Evolutionary conservation across 208 protist genomes (phyloP).

Genomic region (Acanthamoeba lenticulata): DNA sequence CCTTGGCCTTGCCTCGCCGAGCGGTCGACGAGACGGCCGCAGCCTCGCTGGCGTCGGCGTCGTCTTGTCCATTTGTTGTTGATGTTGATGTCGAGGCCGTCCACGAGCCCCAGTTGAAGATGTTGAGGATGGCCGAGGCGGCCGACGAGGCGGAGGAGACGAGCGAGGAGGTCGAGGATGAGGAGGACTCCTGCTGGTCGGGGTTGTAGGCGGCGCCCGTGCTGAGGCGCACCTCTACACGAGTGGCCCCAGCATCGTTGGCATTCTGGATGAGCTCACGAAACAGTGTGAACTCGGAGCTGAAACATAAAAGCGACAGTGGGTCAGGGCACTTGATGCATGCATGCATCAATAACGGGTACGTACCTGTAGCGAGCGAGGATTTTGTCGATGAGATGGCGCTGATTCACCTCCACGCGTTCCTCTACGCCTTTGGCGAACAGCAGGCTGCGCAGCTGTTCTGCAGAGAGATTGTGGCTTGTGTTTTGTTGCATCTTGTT

Average conservation of each 20-base stretch:
- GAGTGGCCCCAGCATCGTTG: constrained; percentile 65
- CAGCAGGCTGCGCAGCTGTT: constrained; percentile 14
- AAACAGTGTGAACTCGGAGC: constrained; percentile 71
- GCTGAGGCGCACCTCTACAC: background rate
- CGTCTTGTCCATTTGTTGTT: constrained; percentile 23
- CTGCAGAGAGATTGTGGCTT: constrained; percentile 12
- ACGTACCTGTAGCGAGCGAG: constrained; percentile 70
- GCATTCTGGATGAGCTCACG: constrained; percentile 76
- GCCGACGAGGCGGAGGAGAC: background rate
- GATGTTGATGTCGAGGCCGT: background rate
- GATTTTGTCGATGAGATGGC: constrained; percentile 79
- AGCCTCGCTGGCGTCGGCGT: background rate
- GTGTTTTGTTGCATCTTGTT: background rate
- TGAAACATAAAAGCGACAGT: too few relatives aligned
- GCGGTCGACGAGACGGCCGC: too few relatives aligned
- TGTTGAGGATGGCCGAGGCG: constrained; percentile 45
- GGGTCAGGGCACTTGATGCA: too few relatives aligned
- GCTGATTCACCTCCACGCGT: constrained; percentile 73
- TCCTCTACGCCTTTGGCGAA: constrained; percentile 67
- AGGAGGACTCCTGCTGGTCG: background rate
- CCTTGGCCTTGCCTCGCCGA: background rate
- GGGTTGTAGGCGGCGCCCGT: background rate
- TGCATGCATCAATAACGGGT: background rate
- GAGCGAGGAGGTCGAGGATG: background rate
- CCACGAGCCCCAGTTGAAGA: constrained; percentile 36